These are phyloP conservation scores for Claviceps maximensis DNA, from an alignment of 2,329 filamentous ascomycete species.

Conservation along the genomic window DNA sequence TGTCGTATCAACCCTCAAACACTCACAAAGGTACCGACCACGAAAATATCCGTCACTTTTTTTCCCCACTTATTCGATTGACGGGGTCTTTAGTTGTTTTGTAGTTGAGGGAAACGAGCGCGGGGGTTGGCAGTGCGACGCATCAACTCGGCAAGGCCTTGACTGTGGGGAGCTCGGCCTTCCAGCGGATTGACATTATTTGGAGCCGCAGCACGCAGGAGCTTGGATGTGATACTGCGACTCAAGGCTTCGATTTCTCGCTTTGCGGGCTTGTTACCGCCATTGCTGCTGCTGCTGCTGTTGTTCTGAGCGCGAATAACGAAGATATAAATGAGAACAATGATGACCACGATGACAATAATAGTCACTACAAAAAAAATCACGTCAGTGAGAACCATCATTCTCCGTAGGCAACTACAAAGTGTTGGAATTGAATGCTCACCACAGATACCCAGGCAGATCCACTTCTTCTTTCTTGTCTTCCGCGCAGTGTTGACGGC, in stretches of 20 bases:
- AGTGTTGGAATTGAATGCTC: slow-evolving; percentile 15
- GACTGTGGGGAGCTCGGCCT: slow-evolving; percentile 4
- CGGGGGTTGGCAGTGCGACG: slow-evolving; percentile 9
- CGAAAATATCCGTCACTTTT: background rate
- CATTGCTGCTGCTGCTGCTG: slow-evolving; percentile 13
- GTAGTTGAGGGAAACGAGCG: slow-evolving; percentile 14
- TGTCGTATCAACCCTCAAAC: background rate
- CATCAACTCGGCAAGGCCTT: slow-evolving; percentile 6
- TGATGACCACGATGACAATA: slow-evolving; percentile 36
- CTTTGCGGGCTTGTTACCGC: slow-evolving; percentile 14
- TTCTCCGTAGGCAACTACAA: background rate
- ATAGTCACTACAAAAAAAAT: slow-evolving; percentile 29
- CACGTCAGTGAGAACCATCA: background rate
- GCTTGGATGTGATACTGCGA: background rate
- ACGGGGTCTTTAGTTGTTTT: slow-evolving; percentile 1
- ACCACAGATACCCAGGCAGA: slow-evolving; percentile 66
- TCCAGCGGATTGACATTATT: background rate
- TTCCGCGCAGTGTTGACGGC: slow-evolving; percentile 71
- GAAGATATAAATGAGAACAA: slow-evolving; percentile 36
- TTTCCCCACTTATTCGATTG: background rate
- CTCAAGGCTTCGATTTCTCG: slow-evolving; percentile 16
- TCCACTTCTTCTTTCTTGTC: slow-evolving; percentile 92
- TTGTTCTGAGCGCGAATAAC: slow-evolving; percentile 21
- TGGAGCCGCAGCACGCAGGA: background rate
- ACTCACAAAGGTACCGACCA: background rate